Evolutionary conservation across 2,329 filamentous ascomycete genomes (phyloP), one percentile per base, ranked within the genome.

Genomic region (Verticillium nubilum): DNA sequence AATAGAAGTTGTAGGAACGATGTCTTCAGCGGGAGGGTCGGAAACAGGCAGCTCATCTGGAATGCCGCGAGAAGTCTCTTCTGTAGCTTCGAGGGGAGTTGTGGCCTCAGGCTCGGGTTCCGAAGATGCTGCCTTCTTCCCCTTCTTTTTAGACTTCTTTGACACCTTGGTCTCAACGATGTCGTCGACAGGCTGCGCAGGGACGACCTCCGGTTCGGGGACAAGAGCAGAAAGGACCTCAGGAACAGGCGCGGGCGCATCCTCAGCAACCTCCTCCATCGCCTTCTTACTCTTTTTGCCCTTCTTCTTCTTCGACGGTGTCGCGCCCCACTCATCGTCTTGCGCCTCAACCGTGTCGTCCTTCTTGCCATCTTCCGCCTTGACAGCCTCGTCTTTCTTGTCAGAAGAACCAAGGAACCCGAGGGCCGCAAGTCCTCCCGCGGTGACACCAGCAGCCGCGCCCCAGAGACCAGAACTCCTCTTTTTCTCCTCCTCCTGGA

Each of bases 401-500:
- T 57, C 42, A 26, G 56, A 47, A 17, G 37, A 19, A 19, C 23
- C 28, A 26, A 42, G 19, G 10, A 57, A 27, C 15, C 27, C 56
- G 5, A 42, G 35, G 13, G 54, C 54, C 5, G 33, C 31, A 17
- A 57, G 42, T 23, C 56, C 56, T 12, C 56, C 56, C 12, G 27
- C 56, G 19, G 56, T 42, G 6, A 17, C 56, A 27, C 26, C 28
- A 25, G 42, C 42, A 10, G 28, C 54, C 19, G 54, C 27, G 10
- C 42, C n/a, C 37, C 37, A 52, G 23, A 57, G 25, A 10, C 56
- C 56, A 15, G 56, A 57, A 31, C 29, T 31, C 29, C 29, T 31
- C 42, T 57, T 57, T 27, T n/a, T 9, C 29, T 60, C 61, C 29
- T 72, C 70, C 9, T 76, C 73, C 5, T 64, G 19, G 31, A 64